phyloP scores from a whole-genome alignment of 2,329 filamentous ascomycete species.

The Scopulariopsis brevicaulis region DNA sequence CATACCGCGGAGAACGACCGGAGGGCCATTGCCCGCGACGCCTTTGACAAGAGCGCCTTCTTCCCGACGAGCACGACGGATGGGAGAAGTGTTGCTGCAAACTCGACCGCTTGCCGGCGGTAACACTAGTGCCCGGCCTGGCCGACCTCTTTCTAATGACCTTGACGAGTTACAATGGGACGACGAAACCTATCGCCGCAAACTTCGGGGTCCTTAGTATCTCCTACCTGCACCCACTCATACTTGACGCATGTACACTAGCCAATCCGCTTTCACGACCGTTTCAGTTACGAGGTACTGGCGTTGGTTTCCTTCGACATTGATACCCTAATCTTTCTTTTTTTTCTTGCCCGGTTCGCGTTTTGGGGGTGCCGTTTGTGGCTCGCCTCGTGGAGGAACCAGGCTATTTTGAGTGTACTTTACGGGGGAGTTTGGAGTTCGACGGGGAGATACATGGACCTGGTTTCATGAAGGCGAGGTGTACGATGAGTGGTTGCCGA shows the following conservation, averaged over 20 bases:
- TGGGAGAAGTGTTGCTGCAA: background rate
- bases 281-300: background rate
- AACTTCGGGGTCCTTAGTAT: background rate
- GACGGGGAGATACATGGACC: too few species aligned
- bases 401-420: background rate
- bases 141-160: conserved; percentile 13
- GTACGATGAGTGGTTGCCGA: background rate
- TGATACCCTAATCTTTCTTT: background rate
- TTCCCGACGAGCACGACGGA: background rate
- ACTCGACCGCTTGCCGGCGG: background rate
- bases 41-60: background rate
- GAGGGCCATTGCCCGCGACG: background rate
- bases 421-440: background rate
- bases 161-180: conserved; percentile 22
- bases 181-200: conserved; percentile 1
- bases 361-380: background rate
- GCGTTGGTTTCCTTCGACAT: background rate
- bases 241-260: background rate
- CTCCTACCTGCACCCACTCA: background rate
- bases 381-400: background rate
- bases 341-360: background rate
- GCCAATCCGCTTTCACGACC: background rate
- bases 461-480: background rate
- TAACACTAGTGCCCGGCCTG: conserved; percentile 1
- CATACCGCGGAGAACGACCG: background rate